Conservation (phyloP, 257 asterid species). For the Primulina eburnea region DNA sequence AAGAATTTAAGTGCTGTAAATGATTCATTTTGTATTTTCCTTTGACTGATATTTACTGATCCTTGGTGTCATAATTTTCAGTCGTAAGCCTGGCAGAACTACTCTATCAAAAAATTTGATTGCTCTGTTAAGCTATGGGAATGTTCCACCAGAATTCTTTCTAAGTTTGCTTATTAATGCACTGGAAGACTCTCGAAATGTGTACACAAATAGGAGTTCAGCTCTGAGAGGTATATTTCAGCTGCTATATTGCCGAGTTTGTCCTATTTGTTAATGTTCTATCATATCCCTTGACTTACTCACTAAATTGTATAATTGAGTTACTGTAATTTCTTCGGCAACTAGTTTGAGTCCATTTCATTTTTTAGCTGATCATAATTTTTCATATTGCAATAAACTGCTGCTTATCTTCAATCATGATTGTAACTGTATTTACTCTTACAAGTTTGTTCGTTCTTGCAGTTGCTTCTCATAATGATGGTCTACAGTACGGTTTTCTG, state of each 20-base stretch:
- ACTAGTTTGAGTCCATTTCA: not conserved
- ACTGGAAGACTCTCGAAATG: conserved; percentile 47
- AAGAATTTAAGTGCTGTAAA: conserved; percentile 4
- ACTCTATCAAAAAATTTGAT: conserved; percentile 60
- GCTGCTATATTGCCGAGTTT: conserved; percentile 2
- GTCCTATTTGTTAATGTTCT: conserved; percentile 4
- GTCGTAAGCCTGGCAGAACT: conserved; percentile 54
- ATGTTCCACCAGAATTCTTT: conserved; percentile 61
- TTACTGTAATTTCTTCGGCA: not conserved
- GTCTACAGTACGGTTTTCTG: conserved; percentile 37
- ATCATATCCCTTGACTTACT: not conserved
- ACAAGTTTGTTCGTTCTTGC: conserved; percentile 31
- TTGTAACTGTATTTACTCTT: conserved; percentile 5
- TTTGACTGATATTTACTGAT: conserved; percentile 25
- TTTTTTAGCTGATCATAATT: conserved; percentile 1
- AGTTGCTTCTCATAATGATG: conserved; percentile 60
- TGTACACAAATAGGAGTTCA: conserved; percentile 43
- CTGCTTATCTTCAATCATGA: conserved; percentile 16
- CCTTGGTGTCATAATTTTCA: conserved; percentile 36
- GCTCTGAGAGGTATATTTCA: conserved; percentile 63
- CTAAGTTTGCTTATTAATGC: conserved; percentile 43
- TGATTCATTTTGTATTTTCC: conserved; percentile 3
- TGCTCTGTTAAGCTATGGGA: conserved; percentile 74
- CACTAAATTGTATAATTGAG: not conserved
- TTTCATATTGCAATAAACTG: not conserved